phyloP scores from a whole-genome alignment of 345 rosid genomes.

The Boechera stricta region DNA sequence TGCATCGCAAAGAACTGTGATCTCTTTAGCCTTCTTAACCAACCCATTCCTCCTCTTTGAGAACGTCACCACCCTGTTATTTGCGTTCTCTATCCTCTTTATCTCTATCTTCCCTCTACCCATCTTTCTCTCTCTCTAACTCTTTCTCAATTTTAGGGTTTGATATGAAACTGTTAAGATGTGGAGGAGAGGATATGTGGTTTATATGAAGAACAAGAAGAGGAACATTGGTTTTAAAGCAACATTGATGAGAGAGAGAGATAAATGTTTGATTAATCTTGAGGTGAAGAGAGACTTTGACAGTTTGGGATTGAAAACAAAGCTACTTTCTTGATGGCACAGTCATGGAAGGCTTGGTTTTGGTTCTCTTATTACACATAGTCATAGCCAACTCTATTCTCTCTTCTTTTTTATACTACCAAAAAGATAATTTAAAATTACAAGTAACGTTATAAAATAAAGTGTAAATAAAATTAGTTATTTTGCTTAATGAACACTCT shows the following conservation, averaged over 20 bases:
- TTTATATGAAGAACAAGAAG: constrained; percentile 40
- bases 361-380: constrained; percentile 40
- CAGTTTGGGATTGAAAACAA: constrained; percentile 56
- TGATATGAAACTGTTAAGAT: constrained; percentile 26
- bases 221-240: constrained; percentile 34
- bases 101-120: constrained; percentile 88
- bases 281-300: constrained; percentile 45
- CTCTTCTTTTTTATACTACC: constrained; percentile 27
- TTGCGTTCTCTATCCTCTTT: constrained; percentile 78
- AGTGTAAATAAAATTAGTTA: background rate
- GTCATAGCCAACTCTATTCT: constrained; percentile 54
- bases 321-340: constrained; percentile 59
- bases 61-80: constrained; percentile 79
- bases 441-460: constrained; percentile 23
- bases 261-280: constrained; percentile 34
- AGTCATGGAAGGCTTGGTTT: constrained; percentile 57
- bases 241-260: constrained; percentile 31
- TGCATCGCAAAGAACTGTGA: constrained; percentile 80
- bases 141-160: constrained; percentile 34
- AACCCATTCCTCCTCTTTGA: constrained; percentile 79
- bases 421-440: background rate
- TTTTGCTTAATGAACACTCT: constrained; percentile 39
- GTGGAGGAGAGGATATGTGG: constrained; percentile 35
- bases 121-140: constrained; percentile 47
- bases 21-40: constrained; percentile 80